A percentile compares a stretch with the other conserved stretches of the same genome.
Evolutionary conservation across 2,329 filamentous ascomycete species (phyloP).

Genomic region (Paecilomyces fulvus): DNA sequence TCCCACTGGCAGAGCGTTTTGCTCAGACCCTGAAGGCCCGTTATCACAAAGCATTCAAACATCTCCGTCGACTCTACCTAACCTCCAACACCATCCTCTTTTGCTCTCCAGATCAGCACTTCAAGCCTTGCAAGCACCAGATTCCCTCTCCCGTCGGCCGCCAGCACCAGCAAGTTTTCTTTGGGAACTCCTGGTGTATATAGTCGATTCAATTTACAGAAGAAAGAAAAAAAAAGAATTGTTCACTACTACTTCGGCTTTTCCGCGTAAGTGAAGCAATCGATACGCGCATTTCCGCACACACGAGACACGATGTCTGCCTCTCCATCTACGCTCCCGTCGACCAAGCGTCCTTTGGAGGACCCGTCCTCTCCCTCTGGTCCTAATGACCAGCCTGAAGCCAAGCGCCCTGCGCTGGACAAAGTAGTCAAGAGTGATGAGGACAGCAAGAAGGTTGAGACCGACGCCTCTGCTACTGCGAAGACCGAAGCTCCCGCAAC

Average conservation of each 20-base stretch:
- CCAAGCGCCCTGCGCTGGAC: constrained; percentile 91
- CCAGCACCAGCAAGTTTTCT: constrained; percentile 84
- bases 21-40: constrained; percentile 14
- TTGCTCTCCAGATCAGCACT: constrained; percentile 24
- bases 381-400: constrained; percentile 86
- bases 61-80: constrained; percentile 22
- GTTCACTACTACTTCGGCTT: constrained; percentile 36
- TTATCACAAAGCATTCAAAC: constrained; percentile 20
- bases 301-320: constrained; percentile 57
- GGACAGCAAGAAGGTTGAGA: constrained; percentile 36
- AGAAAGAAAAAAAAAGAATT: constrained; percentile 44
- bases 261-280: constrained; percentile 33
- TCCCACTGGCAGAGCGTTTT: constrained; percentile 13
- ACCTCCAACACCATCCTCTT: constrained; percentile 27
- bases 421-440: constrained; percentile 68
- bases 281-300: background rate
- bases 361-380: constrained; percentile 92
- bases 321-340: constrained; percentile 44
- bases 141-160: constrained; percentile 30
- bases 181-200: constrained; percentile 83
- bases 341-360: constrained; percentile 83
- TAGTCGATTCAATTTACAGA: constrained; percentile 47
- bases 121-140: constrained; percentile 29
- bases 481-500: constrained; percentile 20
- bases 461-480: constrained; percentile 28